Evolutionary conservation across 768 basidiomycete genomes (phyloP).

Genomic region (Obba rivulosa): DNA sequence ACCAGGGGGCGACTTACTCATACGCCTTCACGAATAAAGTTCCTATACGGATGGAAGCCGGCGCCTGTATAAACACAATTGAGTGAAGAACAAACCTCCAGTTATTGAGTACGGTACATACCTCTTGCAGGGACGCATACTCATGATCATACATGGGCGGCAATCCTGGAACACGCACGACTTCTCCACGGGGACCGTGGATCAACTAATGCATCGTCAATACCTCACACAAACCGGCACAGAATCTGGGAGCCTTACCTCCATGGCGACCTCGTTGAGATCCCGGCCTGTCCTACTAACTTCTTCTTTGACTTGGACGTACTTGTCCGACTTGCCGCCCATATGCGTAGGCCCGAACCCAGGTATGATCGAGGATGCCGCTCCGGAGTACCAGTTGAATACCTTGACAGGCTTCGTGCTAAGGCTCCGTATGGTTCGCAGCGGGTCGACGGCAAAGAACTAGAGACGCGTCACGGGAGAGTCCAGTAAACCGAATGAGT

Average conservation of each 20-base stretch:
- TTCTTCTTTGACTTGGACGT: constrained; percentile 3
- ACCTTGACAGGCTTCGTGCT: constrained; percentile 9
- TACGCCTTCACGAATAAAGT: too few species aligned
- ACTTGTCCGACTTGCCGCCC: constrained; percentile 7
- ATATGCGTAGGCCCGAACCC: constrained; percentile 8
- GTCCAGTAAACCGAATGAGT: not conserved
- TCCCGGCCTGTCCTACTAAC: not conserved
- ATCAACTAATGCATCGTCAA: too few species aligned
- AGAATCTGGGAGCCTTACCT: not conserved
- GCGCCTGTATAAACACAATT: too few species aligned
- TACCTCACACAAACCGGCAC: too few species aligned
- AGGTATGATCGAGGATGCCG: not conserved
- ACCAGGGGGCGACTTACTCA: too few species aligned
- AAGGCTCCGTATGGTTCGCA: not conserved
- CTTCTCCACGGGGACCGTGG: too few species aligned
- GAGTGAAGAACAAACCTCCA: too few species aligned
- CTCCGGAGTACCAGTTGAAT: constrained; percentile 7
- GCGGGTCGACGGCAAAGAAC: constrained; percentile 4
- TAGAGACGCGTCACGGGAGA: too few species aligned
- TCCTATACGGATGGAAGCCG: too few species aligned
- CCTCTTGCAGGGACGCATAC: constrained; percentile 15
- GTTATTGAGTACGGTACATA: not conserved
- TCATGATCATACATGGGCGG: constrained; percentile 21
- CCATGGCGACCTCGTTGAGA: not conserved
- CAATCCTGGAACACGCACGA: constrained; percentile 12